A percentile compares a stretch with the other conserved stretches of the same genome.
Evolutionary conservation across 192 early-diverging fungal species (phyloP).

Genomic region (Gaertneriomyces semiglobifer): DNA sequence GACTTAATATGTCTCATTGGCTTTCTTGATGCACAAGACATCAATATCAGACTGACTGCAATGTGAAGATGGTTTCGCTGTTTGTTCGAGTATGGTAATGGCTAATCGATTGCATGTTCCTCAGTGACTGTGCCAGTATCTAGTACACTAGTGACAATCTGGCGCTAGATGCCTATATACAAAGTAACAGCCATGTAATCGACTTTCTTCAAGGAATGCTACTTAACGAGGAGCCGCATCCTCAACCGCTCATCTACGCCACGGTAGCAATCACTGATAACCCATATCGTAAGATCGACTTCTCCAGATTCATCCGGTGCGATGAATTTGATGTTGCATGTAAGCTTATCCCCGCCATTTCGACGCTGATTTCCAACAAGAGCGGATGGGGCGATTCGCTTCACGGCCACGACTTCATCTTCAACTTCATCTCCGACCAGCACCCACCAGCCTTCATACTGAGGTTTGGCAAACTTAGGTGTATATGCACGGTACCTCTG

Average conservation of each 20-base stretch:
- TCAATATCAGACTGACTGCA: too few species aligned
- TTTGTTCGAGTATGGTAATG: too few species aligned
- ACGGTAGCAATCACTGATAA: slow-evolving; percentile 76
- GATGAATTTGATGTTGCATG: slow-evolving; percentile 53
- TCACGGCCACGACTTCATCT: slow-evolving; percentile 75
- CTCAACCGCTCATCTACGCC: slow-evolving; percentile 35
- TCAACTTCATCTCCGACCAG: slow-evolving; percentile 64
- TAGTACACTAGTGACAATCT: too few species aligned
- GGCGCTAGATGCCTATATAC: too few species aligned
- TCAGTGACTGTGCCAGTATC: too few species aligned
- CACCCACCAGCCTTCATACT: slow-evolving; percentile 93
- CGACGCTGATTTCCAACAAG: slow-evolving; percentile 10
- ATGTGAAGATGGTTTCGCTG: too few species aligned
- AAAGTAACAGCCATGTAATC: too few species aligned
- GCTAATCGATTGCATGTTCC: too few species aligned
- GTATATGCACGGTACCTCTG: slow-evolving; percentile 60
- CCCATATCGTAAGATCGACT: slow-evolving; percentile 53
- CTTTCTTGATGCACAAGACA: too few species aligned
- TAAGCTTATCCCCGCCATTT: slow-evolving; percentile 23
- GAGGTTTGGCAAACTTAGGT: slow-evolving; percentile 84
- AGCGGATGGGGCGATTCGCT: slow-evolving; percentile 68
- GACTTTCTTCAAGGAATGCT: background rate
- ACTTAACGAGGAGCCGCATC: slow-evolving; percentile 18
- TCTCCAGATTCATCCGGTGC: slow-evolving; percentile 62
- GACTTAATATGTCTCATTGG: too few species aligned